Evolutionary conservation across 1,139 yeast genomes (phyloP).

Genomic region (Fermentozyma sake): DNA sequence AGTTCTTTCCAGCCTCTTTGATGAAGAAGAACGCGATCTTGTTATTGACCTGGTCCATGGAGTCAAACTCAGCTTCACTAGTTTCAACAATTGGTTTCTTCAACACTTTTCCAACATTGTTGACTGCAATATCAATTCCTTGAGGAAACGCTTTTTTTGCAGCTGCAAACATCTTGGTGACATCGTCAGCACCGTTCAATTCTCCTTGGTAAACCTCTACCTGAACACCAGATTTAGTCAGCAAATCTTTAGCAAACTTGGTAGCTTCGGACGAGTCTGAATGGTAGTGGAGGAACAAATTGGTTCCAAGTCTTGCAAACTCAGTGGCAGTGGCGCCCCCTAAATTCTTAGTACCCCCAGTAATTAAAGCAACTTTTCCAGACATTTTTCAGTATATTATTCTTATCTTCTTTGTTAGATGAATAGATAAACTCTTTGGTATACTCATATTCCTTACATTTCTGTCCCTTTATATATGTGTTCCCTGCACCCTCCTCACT

Average conservation of each 20-base stretch:
- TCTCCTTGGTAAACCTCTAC: constrained; percentile 44
- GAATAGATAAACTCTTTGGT: no score
- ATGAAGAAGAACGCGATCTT: constrained; percentile 60
- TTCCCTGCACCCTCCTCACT: no score
- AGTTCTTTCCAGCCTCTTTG: constrained; percentile 49
- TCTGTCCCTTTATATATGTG: no score
- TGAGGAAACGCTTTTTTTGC: constrained; percentile 39
- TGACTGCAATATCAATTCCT: constrained; percentile 58
- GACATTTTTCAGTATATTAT: no score
- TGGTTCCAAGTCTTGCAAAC: constrained; percentile 52
- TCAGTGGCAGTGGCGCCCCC: constrained; percentile 57
- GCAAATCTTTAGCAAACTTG: constrained; percentile 34
- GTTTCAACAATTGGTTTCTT: constrained; percentile 53
- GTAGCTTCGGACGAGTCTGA: constrained; percentile 36
- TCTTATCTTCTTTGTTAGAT: no score
- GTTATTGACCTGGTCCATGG: constrained; percentile 50
- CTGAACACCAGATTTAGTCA: constrained; percentile 29
- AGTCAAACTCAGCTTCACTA: constrained; percentile 50
- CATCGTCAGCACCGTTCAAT: constrained; percentile 39
- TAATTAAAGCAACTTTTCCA: constrained; percentile 55
- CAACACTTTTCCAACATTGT: constrained; percentile 63
- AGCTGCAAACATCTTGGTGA: constrained; percentile 43
- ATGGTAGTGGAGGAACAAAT: constrained; percentile 55
- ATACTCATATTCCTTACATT: no score
- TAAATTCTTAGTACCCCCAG: constrained; percentile 66